A percentile compares a stretch with the other conserved stretches of the same genome.
Evolutionary conservation across 148 eudicot genomes (phyloP).

Genomic region (Beta vulgaris): DNA sequence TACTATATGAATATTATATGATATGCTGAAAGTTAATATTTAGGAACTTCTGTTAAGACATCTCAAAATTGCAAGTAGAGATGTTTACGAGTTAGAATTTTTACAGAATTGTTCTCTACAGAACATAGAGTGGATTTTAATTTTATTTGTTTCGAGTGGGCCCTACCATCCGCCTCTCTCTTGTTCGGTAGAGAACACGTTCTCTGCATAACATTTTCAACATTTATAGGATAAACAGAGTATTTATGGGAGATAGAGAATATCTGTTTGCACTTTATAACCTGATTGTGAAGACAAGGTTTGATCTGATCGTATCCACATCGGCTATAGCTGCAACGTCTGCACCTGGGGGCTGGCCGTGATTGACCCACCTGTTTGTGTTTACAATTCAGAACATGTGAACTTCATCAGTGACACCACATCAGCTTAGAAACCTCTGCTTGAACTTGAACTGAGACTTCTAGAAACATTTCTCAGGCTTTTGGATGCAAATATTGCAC

Average conservation of each 20-base stretch:
- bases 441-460: neutral
- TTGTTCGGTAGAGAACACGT: too few species aligned
- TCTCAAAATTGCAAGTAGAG: neutral
- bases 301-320: conserved; percentile 47
- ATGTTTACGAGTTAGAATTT: too few species aligned
- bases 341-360: conserved; percentile 81
- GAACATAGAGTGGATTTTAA: too few species aligned
- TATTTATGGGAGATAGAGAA: neutral
- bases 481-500: neutral
- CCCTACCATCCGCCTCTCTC: too few species aligned
- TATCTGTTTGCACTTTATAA: conserved; percentile 12
- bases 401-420: conserved; percentile 9
- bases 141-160: too few species aligned
- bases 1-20: neutral
- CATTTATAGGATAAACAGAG: neutral
- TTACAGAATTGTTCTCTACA: too few species aligned
- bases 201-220: too few species aligned
- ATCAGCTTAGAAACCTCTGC: neutral
- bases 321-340: conserved; percentile 81
- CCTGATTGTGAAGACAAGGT: conserved; percentile 70
- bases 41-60: neutral
- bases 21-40: neutral
- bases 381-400: conserved; percentile 8
- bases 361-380: conserved; percentile 60
- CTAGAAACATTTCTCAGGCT: neutral